These are phyloP conservation scores for Hypholoma fasciculare DNA, from an alignment of 768 basidiomycete genomes.

Conservation along the genomic window DNA sequence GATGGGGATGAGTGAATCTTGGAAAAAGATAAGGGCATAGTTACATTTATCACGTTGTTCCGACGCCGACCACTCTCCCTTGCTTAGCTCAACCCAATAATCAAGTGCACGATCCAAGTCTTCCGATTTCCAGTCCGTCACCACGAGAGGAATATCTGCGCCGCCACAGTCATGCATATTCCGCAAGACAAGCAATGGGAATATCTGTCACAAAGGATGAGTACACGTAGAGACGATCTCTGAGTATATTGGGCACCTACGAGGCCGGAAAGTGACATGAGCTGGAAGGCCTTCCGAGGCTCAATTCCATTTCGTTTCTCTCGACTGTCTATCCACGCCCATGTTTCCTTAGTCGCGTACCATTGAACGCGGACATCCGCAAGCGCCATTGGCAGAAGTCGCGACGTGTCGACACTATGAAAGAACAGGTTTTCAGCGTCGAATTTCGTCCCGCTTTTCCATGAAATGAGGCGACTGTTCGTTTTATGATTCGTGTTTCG, in stretches of 20 bases:
- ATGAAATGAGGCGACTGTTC: conserved; percentile 17
- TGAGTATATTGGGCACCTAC: conserved; percentile 9
- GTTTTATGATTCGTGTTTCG: conserved; percentile 2
- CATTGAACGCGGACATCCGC: conserved; percentile 24
- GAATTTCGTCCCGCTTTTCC: conserved; percentile 18
- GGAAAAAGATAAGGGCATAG: background rate
- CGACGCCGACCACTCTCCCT: conserved; percentile 15
- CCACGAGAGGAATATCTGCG: conserved; percentile 23
- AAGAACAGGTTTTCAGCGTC: conserved; percentile 20
- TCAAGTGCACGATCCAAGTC: conserved; percentile 20
- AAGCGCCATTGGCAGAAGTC: conserved; percentile 20
- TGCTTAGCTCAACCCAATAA: conserved; percentile 25
- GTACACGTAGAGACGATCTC: background rate
- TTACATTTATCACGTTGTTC: conserved; percentile 17
- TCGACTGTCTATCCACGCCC: conserved; percentile 14
- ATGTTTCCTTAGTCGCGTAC: conserved; percentile 16
- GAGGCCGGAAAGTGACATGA: background rate
- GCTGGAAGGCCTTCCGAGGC: conserved; percentile 1
- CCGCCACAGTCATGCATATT: conserved; percentile 29
- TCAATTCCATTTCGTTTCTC: background rate
- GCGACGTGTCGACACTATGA: conserved; percentile 21
- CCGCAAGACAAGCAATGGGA: conserved; percentile 22
- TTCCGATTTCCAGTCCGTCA: conserved; percentile 18
- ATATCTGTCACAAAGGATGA: conserved; percentile 13
- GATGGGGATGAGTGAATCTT: background rate